Evolutionary conservation across 768 basidiomycete genomes (phyloP).

Genomic region (Lenzites betulinus): DNA sequence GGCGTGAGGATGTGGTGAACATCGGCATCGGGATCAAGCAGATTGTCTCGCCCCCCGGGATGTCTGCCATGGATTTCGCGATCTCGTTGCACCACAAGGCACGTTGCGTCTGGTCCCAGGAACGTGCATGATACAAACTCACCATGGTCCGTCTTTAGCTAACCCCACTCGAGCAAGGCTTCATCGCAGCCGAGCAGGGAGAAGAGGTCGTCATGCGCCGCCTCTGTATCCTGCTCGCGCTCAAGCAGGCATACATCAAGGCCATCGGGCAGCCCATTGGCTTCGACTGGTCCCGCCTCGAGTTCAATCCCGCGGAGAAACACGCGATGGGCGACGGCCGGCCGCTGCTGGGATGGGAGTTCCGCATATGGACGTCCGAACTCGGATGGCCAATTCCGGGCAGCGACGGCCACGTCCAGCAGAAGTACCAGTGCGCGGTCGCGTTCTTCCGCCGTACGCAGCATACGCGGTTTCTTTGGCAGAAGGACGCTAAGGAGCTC

Average conservation of each 20-base stretch:
- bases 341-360: slow-evolving; percentile 81
- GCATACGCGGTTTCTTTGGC: slow-evolving; percentile 72
- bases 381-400: slow-evolving; percentile 61
- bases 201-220: slow-evolving; percentile 73
- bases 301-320: slow-evolving; percentile 72
- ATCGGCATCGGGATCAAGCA: slow-evolving; percentile 81
- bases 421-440: slow-evolving; percentile 74
- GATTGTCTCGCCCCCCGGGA: slow-evolving; percentile 62
- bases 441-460: slow-evolving; percentile 74
- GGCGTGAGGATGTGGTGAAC: slow-evolving; percentile 73
- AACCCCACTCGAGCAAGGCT: slow-evolving; percentile 53
- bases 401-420: slow-evolving; percentile 54
- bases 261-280: slow-evolving; percentile 81
- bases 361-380: slow-evolving; percentile 74
- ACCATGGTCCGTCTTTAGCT: slow-evolving; percentile 39
- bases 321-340: slow-evolving; percentile 67
- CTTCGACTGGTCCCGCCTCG: slow-evolving; percentile 80
- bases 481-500: slow-evolving; percentile 63
- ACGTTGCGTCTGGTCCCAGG: slow-evolving; percentile 22
- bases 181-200: slow-evolving; percentile 50
- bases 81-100: slow-evolving; percentile 81
- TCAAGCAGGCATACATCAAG: slow-evolving; percentile 82
- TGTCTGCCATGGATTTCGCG: slow-evolving; percentile 60
- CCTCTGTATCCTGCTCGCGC: slow-evolving; percentile 72
- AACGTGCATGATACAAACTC: neutral